Conservation (phyloP, 2,329 filamentous ascomycete genomes). For the Aspergillus oerlinghausenensis region DNA sequence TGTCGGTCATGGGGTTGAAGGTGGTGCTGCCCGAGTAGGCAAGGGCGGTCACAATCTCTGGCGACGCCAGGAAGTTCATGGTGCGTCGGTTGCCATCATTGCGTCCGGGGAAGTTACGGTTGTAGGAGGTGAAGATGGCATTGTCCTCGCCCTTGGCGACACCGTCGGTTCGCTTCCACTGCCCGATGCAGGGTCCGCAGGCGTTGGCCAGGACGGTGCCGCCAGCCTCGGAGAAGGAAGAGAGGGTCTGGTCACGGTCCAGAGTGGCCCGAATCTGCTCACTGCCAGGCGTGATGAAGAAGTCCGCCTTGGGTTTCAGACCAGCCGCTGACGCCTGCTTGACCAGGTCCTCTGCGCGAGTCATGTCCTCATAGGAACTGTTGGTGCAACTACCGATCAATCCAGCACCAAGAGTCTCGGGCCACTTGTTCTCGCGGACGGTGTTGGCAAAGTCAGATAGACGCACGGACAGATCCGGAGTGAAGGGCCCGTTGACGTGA, state of each 20-base stretch:
- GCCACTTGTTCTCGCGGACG: slow-evolving; percentile 83
- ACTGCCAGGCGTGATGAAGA: slow-evolving; percentile 94
- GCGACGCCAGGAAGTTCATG: slow-evolving; percentile 98
- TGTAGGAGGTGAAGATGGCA: slow-evolving; percentile 95
- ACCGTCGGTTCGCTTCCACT: slow-evolving; percentile 90
- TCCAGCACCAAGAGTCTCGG: slow-evolving; percentile 82
- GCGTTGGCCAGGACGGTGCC: slow-evolving; percentile 91
- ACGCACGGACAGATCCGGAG: slow-evolving; percentile 89
- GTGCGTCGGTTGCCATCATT: slow-evolving; percentile 96
- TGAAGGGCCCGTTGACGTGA: slow-evolving; percentile 95
- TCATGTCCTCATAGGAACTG: slow-evolving; percentile 99
- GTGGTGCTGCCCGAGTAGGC: slow-evolving; percentile 86
- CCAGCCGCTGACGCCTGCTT: slow-evolving; percentile 88
- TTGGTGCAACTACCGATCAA: slow-evolving; percentile 98
- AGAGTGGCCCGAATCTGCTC: slow-evolving; percentile 96
- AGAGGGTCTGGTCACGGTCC: slow-evolving; percentile 79
- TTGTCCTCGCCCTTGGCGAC: slow-evolving; percentile 81
- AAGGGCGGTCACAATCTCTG: slow-evolving; percentile 95
- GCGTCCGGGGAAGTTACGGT: slow-evolving; percentile 94
- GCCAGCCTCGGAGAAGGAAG: slow-evolving; percentile 80
- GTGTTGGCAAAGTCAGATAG: slow-evolving; percentile 83
- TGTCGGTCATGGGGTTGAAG: slow-evolving; percentile 93
- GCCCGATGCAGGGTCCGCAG: slow-evolving; percentile 88
- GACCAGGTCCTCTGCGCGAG: slow-evolving; percentile 84
- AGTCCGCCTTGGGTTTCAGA: slow-evolving; percentile 80